Percentiles rank a stretch among this genome's conserved stretches.
These are phyloP conservation scores for Thelephora aurantiotincta DNA, from an alignment of 768 basidiomycete genomes.

Conservation along the genomic window DNA sequence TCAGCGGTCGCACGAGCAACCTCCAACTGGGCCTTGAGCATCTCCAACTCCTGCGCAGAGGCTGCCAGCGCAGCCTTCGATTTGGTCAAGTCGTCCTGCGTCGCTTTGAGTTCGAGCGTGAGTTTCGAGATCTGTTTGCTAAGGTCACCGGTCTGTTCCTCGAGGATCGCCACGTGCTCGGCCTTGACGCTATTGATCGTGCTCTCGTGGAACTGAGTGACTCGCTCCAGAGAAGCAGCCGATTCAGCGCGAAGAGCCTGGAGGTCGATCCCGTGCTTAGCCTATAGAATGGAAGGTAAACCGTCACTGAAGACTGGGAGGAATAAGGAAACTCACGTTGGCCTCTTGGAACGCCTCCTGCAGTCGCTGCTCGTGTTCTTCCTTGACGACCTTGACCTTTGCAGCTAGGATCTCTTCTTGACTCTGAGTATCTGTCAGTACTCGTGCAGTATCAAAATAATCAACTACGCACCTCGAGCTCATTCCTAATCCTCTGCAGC, in stretches of 20 bases:
- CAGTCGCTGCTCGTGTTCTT: conserved; percentile 45
- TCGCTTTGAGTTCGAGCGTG: conserved; percentile 67
- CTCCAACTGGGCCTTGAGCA: conserved; percentile 49
- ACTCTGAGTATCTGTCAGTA: conserved; percentile 24
- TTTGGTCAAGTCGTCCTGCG: conserved; percentile 71
- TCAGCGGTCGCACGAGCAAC: conserved; percentile 36
- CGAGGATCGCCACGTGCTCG: conserved; percentile 48
- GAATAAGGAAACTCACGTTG: conserved; percentile 34
- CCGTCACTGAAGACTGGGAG: not conserved
- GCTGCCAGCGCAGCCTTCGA: conserved; percentile 46
- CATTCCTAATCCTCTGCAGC: conserved; percentile 37
- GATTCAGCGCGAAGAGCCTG: conserved; percentile 56
- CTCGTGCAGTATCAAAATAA: not conserved
- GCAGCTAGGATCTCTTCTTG: conserved; percentile 57
- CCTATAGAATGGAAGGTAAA: conserved; percentile 24
- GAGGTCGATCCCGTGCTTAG: conserved; percentile 65
- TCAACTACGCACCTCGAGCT: conserved; percentile 45
- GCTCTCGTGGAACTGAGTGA: conserved; percentile 45
- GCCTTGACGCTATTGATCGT: conserved; percentile 46
- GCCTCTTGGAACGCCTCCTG: conserved; percentile 65
- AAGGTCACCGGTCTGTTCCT: conserved; percentile 36
- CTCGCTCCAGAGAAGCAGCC: conserved; percentile 50
- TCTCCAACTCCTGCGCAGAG: conserved; percentile 38
- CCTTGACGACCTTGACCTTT: conserved; percentile 52
- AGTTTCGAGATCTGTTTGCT: conserved; percentile 52